phyloP scores from a whole-genome alignment of 2,329 filamentous ascomycete species.

The Neofusicoccum ribis region DNA sequence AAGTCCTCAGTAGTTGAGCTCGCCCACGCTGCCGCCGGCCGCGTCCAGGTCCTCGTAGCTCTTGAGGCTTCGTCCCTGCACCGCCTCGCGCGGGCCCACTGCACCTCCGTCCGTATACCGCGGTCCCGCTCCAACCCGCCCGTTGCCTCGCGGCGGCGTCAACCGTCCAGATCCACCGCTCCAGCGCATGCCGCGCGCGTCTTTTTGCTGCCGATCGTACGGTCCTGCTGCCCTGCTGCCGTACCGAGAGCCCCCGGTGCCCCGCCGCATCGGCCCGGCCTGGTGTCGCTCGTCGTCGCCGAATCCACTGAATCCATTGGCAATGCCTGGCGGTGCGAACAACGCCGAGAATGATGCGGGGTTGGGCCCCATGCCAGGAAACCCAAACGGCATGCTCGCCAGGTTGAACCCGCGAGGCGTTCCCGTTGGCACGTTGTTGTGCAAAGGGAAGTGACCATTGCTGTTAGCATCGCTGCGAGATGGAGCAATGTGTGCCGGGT shows the following conservation, averaged over 20 bases:
- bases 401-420: constrained; percentile 92
- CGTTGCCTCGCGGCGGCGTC: constrained; percentile 50
- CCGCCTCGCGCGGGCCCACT: constrained; percentile 85
- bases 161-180: constrained; percentile 48
- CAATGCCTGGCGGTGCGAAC: constrained; percentile 49
- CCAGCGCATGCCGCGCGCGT: constrained; percentile 50
- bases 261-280: constrained; percentile 46
- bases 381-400: constrained; percentile 65
- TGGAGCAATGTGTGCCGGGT: constrained; percentile 91
- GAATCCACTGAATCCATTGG: constrained; percentile 62
- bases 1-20: constrained; percentile 77
- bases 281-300: constrained; percentile 37
- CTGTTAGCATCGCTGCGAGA: constrained; percentile 92
- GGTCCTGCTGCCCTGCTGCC: constrained; percentile 39
- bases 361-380: constrained; percentile 53
- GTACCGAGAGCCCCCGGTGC: constrained; percentile 33
- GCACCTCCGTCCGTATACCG: constrained; percentile 75
- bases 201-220: constrained; percentile 42
- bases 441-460: constrained; percentile 89
- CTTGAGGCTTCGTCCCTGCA: constrained; percentile 88
- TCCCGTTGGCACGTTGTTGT: constrained; percentile 73
- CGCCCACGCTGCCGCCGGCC: constrained; percentile 65
- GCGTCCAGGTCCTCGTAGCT: constrained; percentile 98
- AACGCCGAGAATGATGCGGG: constrained; percentile 41
- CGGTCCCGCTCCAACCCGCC: constrained; percentile 52